These are phyloP conservation scores for Salvia rosmarinus DNA, from an alignment of 257 asterid species.

Conservation along the genomic window DNA sequence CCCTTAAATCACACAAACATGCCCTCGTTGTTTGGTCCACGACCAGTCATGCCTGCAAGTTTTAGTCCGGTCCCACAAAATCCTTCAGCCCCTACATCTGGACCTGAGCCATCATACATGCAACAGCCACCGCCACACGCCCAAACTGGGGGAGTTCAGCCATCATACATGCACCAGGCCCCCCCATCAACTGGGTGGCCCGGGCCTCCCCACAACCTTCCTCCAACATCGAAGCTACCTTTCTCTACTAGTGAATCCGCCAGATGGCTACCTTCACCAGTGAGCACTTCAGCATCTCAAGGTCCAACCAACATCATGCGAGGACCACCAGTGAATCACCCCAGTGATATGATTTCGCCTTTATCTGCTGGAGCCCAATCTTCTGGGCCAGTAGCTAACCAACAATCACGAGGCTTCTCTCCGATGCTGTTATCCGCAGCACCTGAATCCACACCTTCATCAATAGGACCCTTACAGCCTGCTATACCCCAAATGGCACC, in stretches of 20 bases:
- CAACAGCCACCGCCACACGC: conserved; percentile 48
- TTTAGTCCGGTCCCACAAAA: conserved; percentile 55
- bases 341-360: conserved; percentile 43
- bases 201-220: conserved; percentile 41
- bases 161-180: conserved; percentile 50
- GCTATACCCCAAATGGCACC: conserved; percentile 38
- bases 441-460: conserved; percentile 35
- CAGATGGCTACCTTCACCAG: conserved; percentile 46
- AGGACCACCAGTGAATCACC: conserved; percentile 37
- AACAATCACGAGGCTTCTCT: conserved; percentile 49
- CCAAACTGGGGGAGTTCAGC: conserved; percentile 56
- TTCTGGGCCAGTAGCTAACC: conserved; percentile 43
- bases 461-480: conserved; percentile 35
- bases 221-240: conserved; percentile 31
- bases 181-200: conserved; percentile 41
- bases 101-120: conserved; percentile 48
- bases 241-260: conserved; percentile 31
- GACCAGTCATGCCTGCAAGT: conserved; percentile 49
- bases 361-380: conserved; percentile 45
- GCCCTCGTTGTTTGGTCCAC: conserved; percentile 56
- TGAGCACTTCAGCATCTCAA: conserved; percentile 41
- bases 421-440: conserved; percentile 36
- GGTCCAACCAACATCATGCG: conserved; percentile 41
- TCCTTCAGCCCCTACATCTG: conserved; percentile 42
- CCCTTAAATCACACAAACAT: conserved; percentile 44